Percentiles rank a stretch among this genome's conserved stretches.
Conservation (phyloP, 345 rosid species). For the Lepidium africanum region DNA sequence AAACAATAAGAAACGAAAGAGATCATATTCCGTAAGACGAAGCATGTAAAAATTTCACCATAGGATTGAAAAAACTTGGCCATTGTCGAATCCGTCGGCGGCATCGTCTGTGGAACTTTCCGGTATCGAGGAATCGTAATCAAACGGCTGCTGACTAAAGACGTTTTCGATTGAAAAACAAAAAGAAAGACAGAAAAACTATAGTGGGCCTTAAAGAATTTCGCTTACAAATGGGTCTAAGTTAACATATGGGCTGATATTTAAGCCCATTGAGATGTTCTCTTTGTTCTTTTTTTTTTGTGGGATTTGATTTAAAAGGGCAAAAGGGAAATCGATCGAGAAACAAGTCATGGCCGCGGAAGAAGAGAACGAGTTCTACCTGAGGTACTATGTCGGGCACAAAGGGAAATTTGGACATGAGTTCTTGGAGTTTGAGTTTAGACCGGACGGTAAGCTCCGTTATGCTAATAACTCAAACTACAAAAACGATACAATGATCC, state of each 20-base stretch:
- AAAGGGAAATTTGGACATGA: constrained; percentile 98
- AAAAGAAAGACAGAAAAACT: not conserved
- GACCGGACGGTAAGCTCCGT: constrained; percentile 93
- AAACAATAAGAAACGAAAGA: not conserved
- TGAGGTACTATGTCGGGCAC: constrained; percentile 95
- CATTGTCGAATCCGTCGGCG: constrained; percentile 37
- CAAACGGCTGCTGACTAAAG: not conserved
- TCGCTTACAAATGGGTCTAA: not conserved
- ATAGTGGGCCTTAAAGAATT: not conserved
- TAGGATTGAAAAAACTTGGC: constrained; percentile 33
- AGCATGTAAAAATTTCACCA: constrained; percentile 22
- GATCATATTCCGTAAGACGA: not conserved
- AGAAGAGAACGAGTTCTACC: constrained; percentile 75
- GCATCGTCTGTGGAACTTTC: not conserved
- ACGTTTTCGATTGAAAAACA: not conserved
- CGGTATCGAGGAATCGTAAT: not conserved
- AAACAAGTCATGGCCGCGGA: constrained; percentile 40
- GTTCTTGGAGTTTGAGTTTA: constrained; percentile 97
- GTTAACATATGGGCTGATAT: not conserved
- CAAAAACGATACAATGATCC: constrained; percentile 99
- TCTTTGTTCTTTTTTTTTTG: not conserved
- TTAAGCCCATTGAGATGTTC: not conserved
- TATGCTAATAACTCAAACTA: constrained; percentile 98
- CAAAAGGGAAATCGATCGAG: not conserved
- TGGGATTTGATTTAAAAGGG: not conserved